phyloP scores from a whole-genome alignment of 768 basidiomycete genomes.

The Trametes sanguinea region DNA sequence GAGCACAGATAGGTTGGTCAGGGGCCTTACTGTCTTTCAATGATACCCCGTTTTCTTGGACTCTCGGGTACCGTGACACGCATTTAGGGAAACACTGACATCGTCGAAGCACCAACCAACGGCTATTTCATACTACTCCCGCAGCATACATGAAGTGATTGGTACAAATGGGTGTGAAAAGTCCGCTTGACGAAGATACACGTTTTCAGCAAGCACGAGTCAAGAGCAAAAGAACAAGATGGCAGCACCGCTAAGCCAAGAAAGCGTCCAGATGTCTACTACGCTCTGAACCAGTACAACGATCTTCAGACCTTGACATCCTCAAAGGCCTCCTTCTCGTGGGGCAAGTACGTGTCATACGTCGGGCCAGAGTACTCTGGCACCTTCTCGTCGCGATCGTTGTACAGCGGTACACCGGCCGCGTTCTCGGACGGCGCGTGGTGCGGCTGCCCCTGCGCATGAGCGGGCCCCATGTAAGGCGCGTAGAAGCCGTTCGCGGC shows the following conservation, averaged over 20 bases:
- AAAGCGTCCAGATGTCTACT: neutral
- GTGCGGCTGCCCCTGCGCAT: slow-evolving; percentile 29
- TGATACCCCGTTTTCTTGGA: slow-evolving; percentile 15
- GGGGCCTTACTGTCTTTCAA: slow-evolving; percentile 54
- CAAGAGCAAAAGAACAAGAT: neutral
- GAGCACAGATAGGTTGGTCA: slow-evolving; percentile 74
- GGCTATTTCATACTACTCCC: neutral
- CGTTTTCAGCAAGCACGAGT: neutral
- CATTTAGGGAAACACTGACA: neutral
- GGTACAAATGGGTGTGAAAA: slow-evolving; percentile 4
- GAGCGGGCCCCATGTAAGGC: slow-evolving; percentile 30
- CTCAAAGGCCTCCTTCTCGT: slow-evolving; percentile 33
- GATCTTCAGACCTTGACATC: slow-evolving; percentile 24
- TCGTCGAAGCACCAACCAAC: too few relatives aligned
- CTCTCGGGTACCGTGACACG: neutral
- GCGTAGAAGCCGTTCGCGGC: slow-evolving; percentile 32
- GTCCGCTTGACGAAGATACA: slow-evolving; percentile 2
- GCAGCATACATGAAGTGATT: neutral
- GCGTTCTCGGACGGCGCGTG: slow-evolving; percentile 31
- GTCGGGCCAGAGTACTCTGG: slow-evolving; percentile 30
- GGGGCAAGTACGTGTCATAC: slow-evolving; percentile 25
- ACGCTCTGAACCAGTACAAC: neutral
- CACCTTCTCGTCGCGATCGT: slow-evolving; percentile 39
- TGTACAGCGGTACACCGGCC: slow-evolving; percentile 46
- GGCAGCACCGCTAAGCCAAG: slow-evolving; percentile 5